A percentile compares a stretch with the other conserved stretches of the same genome.
Conservation (phyloP, 1,139 yeast species). For the Debaryomyces sp. region DNA sequence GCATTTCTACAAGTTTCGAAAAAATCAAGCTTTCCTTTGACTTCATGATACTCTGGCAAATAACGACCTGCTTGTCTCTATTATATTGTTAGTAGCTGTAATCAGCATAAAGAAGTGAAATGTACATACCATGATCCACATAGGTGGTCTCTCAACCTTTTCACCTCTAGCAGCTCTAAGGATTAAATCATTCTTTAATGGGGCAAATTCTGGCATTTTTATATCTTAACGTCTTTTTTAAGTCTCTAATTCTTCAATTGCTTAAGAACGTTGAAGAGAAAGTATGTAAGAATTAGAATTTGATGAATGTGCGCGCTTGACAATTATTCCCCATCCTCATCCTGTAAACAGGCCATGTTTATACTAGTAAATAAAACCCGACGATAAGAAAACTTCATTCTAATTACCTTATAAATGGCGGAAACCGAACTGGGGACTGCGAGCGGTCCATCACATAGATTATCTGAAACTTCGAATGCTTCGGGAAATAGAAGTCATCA, state of each 20-base stretch:
- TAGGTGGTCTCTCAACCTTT: conserved; percentile 92
- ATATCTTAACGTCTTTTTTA: not conserved
- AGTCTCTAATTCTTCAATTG: not conserved
- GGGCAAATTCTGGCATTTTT: conserved; percentile 54
- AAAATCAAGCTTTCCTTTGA: conserved; percentile 83
- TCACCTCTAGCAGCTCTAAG: conserved; percentile 84
- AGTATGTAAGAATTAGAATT: not conserved
- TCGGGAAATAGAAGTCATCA: not conserved
- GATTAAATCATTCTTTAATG: conserved; percentile 83
- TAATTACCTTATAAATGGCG: conserved; percentile 1
- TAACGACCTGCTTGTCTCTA: conserved; percentile 88
- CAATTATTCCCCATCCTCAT: not conserved
- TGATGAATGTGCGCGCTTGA: not conserved
- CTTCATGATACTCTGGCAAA: conserved; percentile 88
- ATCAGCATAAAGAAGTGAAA: too few relatives aligned
- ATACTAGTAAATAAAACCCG: not conserved
- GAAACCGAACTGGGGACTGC: not conserved
- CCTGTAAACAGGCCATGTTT: not conserved
- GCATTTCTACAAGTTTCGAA: conserved; percentile 94
- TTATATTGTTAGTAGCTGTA: conserved; percentile 1
- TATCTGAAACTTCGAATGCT: not conserved
- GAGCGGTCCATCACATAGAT: not conserved
- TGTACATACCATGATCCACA: conserved; percentile 88
- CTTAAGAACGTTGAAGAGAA: not conserved
- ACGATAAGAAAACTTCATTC: not conserved